Percentiles rank a stretch among this genome's conserved stretches.
Evolutionary conservation across 805 yeast species (phyloP).

Genomic region (Metschnikowia reukaufii): DNA sequence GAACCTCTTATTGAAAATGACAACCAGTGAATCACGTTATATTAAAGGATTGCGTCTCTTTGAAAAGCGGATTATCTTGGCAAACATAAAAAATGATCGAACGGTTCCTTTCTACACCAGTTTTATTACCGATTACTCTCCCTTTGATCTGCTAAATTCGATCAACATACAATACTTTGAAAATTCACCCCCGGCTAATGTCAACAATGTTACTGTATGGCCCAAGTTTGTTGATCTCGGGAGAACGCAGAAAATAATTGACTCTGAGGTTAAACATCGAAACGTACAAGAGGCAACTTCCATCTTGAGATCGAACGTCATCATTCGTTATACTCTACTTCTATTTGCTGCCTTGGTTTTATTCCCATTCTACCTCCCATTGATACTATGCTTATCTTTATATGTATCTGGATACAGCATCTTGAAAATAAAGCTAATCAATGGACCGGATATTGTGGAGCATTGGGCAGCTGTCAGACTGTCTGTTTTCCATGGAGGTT

Average conservation of each 20-base stretch:
- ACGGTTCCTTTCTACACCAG: slow-evolving; percentile 87
- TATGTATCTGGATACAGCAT: slow-evolving; percentile 41
- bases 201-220: slow-evolving; percentile 37
- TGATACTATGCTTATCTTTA: slow-evolving; percentile 38
- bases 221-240: slow-evolving; percentile 56
- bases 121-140: slow-evolving; percentile 69
- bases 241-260: slow-evolving; percentile 24
- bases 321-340: slow-evolving; percentile 26
- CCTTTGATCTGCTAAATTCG: slow-evolving; percentile 60
- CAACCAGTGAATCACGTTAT: slow-evolving; percentile 52
- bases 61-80: slow-evolving; percentile 56
- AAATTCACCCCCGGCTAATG: slow-evolving; percentile 41
- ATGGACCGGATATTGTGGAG: slow-evolving; percentile 23
- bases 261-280: slow-evolving; percentile 16
- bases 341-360: slow-evolving; percentile 27
- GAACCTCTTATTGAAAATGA: slow-evolving; percentile 49
- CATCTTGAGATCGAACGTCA: slow-evolving; percentile 29
- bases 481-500: slow-evolving; percentile 32
- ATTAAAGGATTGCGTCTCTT: slow-evolving; percentile 57
- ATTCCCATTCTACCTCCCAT: slow-evolving; percentile 53
- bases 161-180: slow-evolving; percentile 49
- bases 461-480: slow-evolving; percentile 38
- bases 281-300: slow-evolving; percentile 42
- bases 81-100: slow-evolving; percentile 80
- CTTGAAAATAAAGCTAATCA: slow-evolving; percentile 33